These are phyloP conservation scores for Irpex sp. DNA, from an alignment of 1,284 basidiomycete genomes.

Conservation along the genomic window DNA sequence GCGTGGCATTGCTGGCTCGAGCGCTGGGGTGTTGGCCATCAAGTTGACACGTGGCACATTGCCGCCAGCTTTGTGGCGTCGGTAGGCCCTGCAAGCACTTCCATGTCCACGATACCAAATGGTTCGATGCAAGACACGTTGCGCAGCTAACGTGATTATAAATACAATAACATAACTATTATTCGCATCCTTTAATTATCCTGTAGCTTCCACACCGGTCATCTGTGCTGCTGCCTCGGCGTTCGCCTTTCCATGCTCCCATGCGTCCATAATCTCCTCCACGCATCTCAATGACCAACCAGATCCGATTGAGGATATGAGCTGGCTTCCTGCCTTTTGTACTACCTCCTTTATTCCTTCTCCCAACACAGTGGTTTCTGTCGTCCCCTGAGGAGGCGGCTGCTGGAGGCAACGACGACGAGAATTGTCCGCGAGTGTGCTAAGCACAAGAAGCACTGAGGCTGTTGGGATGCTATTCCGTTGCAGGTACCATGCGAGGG, in stretches of 20 bases:
- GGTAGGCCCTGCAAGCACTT: background rate
- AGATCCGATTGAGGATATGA: slow-evolving; percentile 58
- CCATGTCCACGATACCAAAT: background rate
- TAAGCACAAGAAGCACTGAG: slow-evolving; percentile 52
- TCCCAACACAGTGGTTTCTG: slow-evolving; percentile 41
- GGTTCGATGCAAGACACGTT: no score
- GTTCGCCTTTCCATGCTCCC: slow-evolving; percentile 26
- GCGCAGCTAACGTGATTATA: no score
- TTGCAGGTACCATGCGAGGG: slow-evolving; percentile 55
- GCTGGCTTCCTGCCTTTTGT: slow-evolving; percentile 59
- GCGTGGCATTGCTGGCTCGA: background rate
- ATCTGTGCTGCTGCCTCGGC: background rate
- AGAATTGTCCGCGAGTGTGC: slow-evolving; percentile 53
- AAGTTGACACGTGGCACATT: background rate
- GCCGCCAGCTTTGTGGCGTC: no score
- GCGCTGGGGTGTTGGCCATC: background rate
- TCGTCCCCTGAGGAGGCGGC: slow-evolving; percentile 47
- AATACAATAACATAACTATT: no score
- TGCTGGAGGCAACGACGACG: slow-evolving; percentile 45
- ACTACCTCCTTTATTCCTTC: slow-evolving; percentile 63
- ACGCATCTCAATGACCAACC: slow-evolving; percentile 63
- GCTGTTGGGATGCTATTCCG: slow-evolving; percentile 64
- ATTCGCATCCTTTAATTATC: background rate
- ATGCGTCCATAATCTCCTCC: slow-evolving; percentile 55
- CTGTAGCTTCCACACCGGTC: background rate